Evolutionary conservation across 2,329 filamentous ascomycete species (phyloP).

Genomic region (Xylaria sp.): DNA sequence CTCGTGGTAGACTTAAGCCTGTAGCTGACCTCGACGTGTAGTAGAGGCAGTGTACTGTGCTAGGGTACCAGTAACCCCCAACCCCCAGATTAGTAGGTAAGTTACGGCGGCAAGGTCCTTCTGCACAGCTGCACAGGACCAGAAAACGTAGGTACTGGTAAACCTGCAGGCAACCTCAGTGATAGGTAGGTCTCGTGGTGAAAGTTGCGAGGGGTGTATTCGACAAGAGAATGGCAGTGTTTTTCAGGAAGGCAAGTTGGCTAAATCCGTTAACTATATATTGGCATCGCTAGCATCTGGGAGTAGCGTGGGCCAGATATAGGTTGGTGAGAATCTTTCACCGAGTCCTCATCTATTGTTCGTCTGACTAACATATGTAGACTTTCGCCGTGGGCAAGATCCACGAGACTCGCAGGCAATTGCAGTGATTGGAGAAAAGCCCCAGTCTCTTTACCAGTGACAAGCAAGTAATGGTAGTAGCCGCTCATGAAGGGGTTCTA

Average conservation of each 20-base stretch:
- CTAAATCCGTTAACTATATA: constrained; percentile 17
- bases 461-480: neutral
- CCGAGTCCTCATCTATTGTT: constrained; percentile 19
- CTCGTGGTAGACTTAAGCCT: neutral
- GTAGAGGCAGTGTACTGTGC: neutral
- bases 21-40: neutral
- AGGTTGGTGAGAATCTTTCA: constrained; percentile 23
- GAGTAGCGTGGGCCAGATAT: neutral
- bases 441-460: neutral
- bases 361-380: constrained; percentile 20
- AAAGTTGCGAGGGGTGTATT: constrained; percentile 4
- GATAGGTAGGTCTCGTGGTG: constrained; percentile 19
- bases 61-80: constrained; percentile 10
- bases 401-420: neutral
- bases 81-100: constrained; percentile 11
- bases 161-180: constrained; percentile 5
- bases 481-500: neutral
- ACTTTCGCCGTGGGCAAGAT: constrained; percentile 20
- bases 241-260: constrained; percentile 1
- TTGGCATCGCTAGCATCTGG: constrained; percentile 6
- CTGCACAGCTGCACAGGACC: constrained; percentile 13
- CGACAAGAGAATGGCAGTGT: constrained; percentile 1
- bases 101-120: constrained; percentile 21
- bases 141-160: constrained; percentile 6
- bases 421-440: constrained; percentile 3